Base-by-base conservation (phyloP, 139 green algal genomes). In the Bryopsis sp. region DNA sequence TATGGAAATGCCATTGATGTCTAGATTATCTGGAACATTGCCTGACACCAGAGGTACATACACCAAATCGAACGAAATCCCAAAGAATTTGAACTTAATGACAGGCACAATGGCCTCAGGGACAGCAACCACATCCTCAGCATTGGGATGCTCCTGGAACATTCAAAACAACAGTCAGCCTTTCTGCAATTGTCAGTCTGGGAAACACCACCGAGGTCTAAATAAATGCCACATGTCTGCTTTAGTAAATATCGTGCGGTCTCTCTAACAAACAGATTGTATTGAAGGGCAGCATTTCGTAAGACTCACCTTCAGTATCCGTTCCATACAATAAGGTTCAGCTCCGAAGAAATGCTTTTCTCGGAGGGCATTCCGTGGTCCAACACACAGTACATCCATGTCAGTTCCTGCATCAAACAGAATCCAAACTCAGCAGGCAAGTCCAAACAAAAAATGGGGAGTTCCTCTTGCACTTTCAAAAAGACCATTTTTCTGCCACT, bases 31-130 rank as follows among this genome's bases (percentile, higher is more conserved):
- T 35, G 50, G 6, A 32, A 61, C 50, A 28, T 61, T 22, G 31
- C 33, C 50, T 36, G 50, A 61, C 6, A 26, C 50, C 6, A 61
- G 19, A 35, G 50, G 50, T 11, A 61, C 50, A 26, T 61, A 61
- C 6, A 61, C 50, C 50, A 61, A 61, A 32, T 61, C 50, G 33
- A 61, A 61, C 31, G 50, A 22, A 61, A 61, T 61, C 6, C 24
- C 33, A 50, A 36, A 22, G 24, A 35, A 61, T 61, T 61, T 61
- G 33, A 61, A 36, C 50, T 61, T 61, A 36, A 61, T 61, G 6
- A 61, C 50, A 61, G 50, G 50, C 33, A 61, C 50, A 33, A 61
- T 33, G 6, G 50, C 50, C 19, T 61, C 50, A 22, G 50, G 50
- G 31, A 61, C 24, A 32, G 50, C 50, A 33, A 61, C 33, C 50